phyloP scores from a whole-genome alignment of 2,329 filamentous ascomycete genomes.

The Exophiala sp. region DNA sequence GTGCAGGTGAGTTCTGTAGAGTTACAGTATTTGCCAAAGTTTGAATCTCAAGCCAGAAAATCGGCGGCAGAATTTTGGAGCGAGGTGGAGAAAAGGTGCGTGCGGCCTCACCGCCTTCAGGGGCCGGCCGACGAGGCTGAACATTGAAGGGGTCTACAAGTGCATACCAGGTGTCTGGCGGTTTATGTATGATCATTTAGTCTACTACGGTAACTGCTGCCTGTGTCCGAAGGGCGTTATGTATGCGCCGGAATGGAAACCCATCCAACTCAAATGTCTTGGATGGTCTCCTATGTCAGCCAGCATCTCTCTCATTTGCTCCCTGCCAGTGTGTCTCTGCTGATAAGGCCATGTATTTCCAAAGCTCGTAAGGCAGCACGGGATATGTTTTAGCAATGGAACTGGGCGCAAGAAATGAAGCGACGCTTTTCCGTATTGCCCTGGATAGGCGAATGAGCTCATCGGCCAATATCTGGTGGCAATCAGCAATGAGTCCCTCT shows the following conservation, averaged over 20 bases:
- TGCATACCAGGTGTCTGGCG: too few relatives aligned
- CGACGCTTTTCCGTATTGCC: slow-evolving; percentile 9
- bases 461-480: neutral
- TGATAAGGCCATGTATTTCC: neutral
- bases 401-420: slow-evolving; percentile 12
- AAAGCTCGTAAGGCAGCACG: slow-evolving; percentile 2
- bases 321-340: slow-evolving; percentile 6
- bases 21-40: neutral
- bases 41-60: slow-evolving; percentile 12
- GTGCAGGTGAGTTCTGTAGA: neutral
- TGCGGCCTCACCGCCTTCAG: slow-evolving; percentile 9
- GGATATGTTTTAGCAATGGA: slow-evolving; percentile 6
- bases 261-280: slow-evolving; percentile 1
- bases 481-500: too few relatives aligned
- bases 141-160: too few relatives aligned
- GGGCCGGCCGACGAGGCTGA: slow-evolving; percentile 2
- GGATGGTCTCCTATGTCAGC: slow-evolving; percentile 7
- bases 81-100: neutral
- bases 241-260: too few relatives aligned
- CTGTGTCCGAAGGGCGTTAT: too few relatives aligned
- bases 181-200: too few relatives aligned
- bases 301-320: slow-evolving; percentile 9
- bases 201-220: too few relatives aligned
- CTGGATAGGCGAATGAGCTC: neutral
- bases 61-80: slow-evolving; percentile 16